Evolutionary conservation across 441 rosid genomes (phyloP).

Genomic region (Aquilaria agallochum): DNA sequence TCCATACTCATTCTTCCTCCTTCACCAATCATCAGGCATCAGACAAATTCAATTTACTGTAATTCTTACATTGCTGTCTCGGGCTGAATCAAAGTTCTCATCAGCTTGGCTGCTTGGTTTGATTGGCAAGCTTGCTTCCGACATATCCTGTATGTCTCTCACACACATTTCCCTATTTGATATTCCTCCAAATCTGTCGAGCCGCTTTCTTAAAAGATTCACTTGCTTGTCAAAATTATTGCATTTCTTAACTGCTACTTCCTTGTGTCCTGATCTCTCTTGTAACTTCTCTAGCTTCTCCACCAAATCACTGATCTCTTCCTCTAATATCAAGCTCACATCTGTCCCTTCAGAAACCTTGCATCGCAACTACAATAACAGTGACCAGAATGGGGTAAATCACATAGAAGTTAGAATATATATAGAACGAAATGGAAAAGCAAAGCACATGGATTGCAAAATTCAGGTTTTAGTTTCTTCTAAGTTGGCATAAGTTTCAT

Average conservation of each 20-base stretch:
- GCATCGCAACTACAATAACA: slow-evolving; percentile 16
- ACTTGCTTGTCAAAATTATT: slow-evolving; percentile 65
- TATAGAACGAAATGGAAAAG: background rate
- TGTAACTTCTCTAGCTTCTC: slow-evolving; percentile 60
- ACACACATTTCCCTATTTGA: slow-evolving; percentile 39
- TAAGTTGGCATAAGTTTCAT: too few species aligned
- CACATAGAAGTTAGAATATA: background rate
- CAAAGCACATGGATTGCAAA: background rate
- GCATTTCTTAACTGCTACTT: slow-evolving; percentile 26
- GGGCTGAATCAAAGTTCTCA: slow-evolving; percentile 25
- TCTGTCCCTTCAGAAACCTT: slow-evolving; percentile 50
- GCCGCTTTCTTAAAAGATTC: slow-evolving; percentile 42
- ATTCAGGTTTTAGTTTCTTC: background rate
- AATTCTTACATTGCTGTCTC: slow-evolving; percentile 40
- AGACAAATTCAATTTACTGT: too few species aligned
- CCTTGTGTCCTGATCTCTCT: slow-evolving; percentile 44
- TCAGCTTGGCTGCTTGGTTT: slow-evolving; percentile 19
- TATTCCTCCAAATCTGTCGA: slow-evolving; percentile 43
- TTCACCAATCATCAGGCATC: too few species aligned
- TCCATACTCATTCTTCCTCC: too few species aligned
- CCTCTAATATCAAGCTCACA: slow-evolving; percentile 40
- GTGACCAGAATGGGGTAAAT: slow-evolving; percentile 5
- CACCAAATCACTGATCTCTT: slow-evolving; percentile 54
- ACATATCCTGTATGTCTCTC: slow-evolving; percentile 64
- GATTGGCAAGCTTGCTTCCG: slow-evolving; percentile 66